Conservation (phyloP, 257 asterid genomes). For the Ilex asprella region DNA sequence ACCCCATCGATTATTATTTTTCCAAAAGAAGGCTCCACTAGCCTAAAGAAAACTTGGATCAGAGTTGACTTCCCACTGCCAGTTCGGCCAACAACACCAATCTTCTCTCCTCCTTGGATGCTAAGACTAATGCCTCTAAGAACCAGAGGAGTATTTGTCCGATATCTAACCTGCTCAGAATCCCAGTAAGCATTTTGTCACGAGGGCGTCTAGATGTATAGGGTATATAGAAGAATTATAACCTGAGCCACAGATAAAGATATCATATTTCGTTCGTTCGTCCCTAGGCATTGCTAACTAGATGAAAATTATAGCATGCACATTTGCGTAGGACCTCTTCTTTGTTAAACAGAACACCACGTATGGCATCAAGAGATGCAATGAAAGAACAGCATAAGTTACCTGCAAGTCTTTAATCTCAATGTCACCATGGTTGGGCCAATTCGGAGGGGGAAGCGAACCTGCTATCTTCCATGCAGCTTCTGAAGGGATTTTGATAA, state of each 20-base stretch:
- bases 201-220: too few relatives aligned
- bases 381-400: not conserved
- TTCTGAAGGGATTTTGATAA: conserved; percentile 54
- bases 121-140: conserved; percentile 52
- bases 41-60: conserved; percentile 63
- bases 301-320: too few relatives aligned
- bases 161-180: conserved; percentile 56
- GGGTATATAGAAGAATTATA: too few relatives aligned
- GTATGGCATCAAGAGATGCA: not conserved
- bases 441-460: conserved; percentile 31
- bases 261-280: too few relatives aligned
- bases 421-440: conserved; percentile 61
- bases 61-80: conserved; percentile 80
- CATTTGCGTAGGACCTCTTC: too few relatives aligned
- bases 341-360: not conserved
- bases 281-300: too few relatives aligned
- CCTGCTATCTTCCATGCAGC: conserved; percentile 47
- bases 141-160: conserved; percentile 58
- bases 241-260: too few relatives aligned
- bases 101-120: conserved; percentile 55
- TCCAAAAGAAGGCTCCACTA: conserved; percentile 64
- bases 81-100: conserved; percentile 79
- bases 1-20: conserved; percentile 54
- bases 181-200: too few relatives aligned
- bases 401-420: conserved; percentile 57